A percentile compares a stretch with the other conserved stretches of the same genome.
Evolutionary conservation across 768 basidiomycete species (phyloP).

Genomic region (Trametes cinnabarina): DNA sequence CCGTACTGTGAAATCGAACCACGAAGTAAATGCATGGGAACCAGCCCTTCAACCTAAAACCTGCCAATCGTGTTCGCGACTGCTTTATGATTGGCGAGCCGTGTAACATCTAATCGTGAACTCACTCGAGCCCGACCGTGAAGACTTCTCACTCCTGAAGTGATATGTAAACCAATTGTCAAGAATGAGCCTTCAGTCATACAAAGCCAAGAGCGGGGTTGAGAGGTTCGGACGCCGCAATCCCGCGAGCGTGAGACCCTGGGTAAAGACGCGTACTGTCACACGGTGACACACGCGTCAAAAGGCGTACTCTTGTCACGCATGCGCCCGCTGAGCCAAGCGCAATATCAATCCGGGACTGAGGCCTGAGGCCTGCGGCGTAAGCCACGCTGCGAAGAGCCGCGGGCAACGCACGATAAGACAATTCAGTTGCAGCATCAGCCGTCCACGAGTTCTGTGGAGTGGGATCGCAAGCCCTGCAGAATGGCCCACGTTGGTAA

Average conservation of each 20-base stretch:
- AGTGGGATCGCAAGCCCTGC: not conserved
- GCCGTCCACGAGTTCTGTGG: constrained; percentile 1
- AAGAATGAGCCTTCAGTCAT: no score
- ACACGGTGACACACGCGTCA: constrained; percentile 8
- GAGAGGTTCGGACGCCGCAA: not conserved
- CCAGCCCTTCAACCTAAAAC: no score
- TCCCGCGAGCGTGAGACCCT: not conserved
- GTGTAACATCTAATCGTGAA: no score
- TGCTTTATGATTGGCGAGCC: no score
- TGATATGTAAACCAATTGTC: no score
- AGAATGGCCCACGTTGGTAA: not conserved
- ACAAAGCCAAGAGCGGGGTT: not conserved
- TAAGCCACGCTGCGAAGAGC: not conserved
- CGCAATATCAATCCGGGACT: not conserved
- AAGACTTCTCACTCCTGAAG: no score
- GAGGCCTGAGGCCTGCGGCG: not conserved
- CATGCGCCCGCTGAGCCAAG: not conserved
- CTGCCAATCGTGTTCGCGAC: no score
- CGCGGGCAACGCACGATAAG: not conserved
- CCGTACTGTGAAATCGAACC: not conserved
- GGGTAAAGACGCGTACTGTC: not conserved
- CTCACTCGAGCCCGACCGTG: no score
- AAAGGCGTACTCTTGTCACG: not conserved
- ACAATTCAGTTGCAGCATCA: not conserved
- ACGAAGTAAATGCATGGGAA: not conserved